Evolutionary conservation across 2,329 filamentous ascomycete genomes (phyloP), one percentile per base, ranked within the genome.

Genomic region (Ascochyta pisi): DNA sequence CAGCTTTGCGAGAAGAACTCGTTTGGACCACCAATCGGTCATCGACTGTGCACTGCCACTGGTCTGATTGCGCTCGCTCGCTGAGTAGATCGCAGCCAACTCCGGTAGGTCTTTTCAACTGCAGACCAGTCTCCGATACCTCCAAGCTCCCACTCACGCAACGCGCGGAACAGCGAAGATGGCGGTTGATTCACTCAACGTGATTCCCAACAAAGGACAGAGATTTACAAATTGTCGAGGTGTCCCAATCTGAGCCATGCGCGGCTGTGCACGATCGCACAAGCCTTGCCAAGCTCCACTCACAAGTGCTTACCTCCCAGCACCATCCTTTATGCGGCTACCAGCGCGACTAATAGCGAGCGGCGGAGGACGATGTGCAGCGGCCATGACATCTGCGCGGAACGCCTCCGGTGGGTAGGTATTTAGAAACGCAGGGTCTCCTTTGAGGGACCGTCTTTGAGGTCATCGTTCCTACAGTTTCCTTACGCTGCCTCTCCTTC

Each of bases 221-320:
- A 40, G 41, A 52, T 52, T 42, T 52, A 35, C 41, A 33, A n/a
- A 13, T 9, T n/a, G 42, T 29, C 19, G 35, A 37, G 22, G 22
- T 27, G n/a, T 27, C 38, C 33, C 8, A 13, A 23, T 19, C 39
- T 26, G 22, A 16, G n/a, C 29, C n/a, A 31, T 33, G 43, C 31
- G 37, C 10, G 51, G 51, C 51, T 48, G 51, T 38, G 51, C 31
- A 16, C 8, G 24, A 26, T 46, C 16, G 38, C 38, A 54, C 24
- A 54, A 54, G 51, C 51, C 39, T 54, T 44, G 44, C 51, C 44
- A 54, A 54, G 39, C 44, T 27, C 38, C 39, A 48, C 51, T 44
- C 16, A 13, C 16, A 26, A 48, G 24, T 48, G 51, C 51, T 54
- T 54, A 54, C 44, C 27, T 47, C 33, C 23, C 31, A 33, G 12